Percentiles rank a stretch among this genome's conserved stretches.
phyloP scores from a whole-genome alignment of 106 monocot genomes.

The Dactylorhiza incarnata region DNA sequence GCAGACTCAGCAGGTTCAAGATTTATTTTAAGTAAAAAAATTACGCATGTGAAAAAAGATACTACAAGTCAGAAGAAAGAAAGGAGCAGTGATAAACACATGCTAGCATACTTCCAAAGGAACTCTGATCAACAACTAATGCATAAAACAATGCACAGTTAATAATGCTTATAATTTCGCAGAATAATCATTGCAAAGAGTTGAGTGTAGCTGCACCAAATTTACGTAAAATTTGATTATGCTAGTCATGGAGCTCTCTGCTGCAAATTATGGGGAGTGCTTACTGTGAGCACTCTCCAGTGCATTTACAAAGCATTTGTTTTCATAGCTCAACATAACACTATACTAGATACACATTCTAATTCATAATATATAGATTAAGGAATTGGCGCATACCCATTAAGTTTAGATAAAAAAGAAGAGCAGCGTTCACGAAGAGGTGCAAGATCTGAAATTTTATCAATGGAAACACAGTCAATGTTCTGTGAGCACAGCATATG shows the following conservation, averaged over 20 bases:
- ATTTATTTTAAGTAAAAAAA: not conserved
- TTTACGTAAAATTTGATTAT: not conserved
- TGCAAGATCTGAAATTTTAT: conserved; percentile 37
- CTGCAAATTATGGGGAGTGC: too few relatives aligned
- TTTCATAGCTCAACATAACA: too few relatives aligned
- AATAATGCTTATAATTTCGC: not conserved
- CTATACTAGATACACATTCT: not conserved
- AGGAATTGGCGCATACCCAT: conserved; percentile 31
- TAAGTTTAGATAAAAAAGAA: conserved; percentile 53
- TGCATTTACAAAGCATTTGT: too few relatives aligned
- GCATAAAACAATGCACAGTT: not conserved
- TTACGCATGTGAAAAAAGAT: not conserved
- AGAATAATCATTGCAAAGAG: not conserved
- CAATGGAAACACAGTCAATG: conserved; percentile 61
- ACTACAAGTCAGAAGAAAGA: not conserved
- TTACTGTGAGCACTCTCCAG: too few relatives aligned
- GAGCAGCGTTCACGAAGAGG: conserved; percentile 50
- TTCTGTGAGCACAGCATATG: conserved; percentile 33
- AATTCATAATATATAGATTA: not conserved
- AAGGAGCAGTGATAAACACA: not conserved
- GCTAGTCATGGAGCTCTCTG: too few relatives aligned
- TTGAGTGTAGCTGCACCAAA: not conserved
- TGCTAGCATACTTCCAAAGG: not conserved
- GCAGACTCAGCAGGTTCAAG: not conserved
- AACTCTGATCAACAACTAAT: not conserved